Base-by-base conservation (phyloP, 257 asterid genomes). In the Ligustrum vulgare region DNA sequence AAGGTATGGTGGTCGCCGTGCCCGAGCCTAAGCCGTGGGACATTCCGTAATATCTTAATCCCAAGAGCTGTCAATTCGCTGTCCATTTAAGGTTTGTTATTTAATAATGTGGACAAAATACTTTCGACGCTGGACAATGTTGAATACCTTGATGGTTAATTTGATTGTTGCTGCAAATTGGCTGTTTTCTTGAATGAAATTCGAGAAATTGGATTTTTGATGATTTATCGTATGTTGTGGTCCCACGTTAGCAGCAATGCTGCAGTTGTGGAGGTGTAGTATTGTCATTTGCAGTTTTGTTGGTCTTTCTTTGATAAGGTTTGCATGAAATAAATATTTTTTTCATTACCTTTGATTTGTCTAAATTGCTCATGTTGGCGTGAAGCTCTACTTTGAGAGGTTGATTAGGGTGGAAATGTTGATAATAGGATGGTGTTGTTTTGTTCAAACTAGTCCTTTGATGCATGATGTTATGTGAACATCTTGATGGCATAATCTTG, bases 1-100 rank as follows among this genome's bases (percentile, higher is more conserved):
- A 86, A 60, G 90, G 88, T 23, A 86, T 76, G 86, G 80, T 85
- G 58, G 85, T 79, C 0, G 84, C 86, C 1, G 79, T 77, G 72
- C 90, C 90, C 15, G 86, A 86, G 77, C 77, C 90, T 4, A 83
- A 78, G 85, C 82, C 88, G 0, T 86, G 90, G 90, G 90, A 83
- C 76, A 81, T 79, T 63, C 88, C 86, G 62, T 86, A 79, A 83
- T 56, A 22, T 56, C 12, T 56, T 22, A n/a, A 22, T 1, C 65
- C 25, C 11, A 12, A 56, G 12, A 22, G 15, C 11, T 4, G 60
- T 51, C 60, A 20, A 56, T 6, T 9, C 23, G 32, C 64, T 71
- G 69, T 67, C 47, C 18, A 36, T 79, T 74, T 85, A 73, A 68
- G 77, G 58, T 41, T 72, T 64, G 6, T 78, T 28, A 28, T 39